phyloP scores from a whole-genome alignment of 1,139 yeast species.

The Geotrichum fermentans region DNA sequence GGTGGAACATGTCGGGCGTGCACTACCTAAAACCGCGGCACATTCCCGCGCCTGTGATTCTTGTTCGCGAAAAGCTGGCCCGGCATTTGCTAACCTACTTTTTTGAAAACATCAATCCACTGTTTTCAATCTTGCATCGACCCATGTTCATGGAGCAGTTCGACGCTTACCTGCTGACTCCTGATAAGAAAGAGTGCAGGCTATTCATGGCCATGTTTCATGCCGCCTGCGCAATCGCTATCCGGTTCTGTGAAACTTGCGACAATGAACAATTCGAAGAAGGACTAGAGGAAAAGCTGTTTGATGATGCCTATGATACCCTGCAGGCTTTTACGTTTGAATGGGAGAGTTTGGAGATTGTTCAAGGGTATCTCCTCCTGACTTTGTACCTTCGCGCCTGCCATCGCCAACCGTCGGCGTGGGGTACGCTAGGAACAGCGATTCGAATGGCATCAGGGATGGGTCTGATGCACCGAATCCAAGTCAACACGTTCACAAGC shows the following conservation, averaged over 20 bases:
- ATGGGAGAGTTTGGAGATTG: conserved; percentile 63
- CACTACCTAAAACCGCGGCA: conserved; percentile 45
- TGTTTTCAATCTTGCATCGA: conserved; percentile 53
- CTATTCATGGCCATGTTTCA: conserved; percentile 52
- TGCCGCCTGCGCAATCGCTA: conserved; percentile 48
- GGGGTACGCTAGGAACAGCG: conserved; percentile 53
- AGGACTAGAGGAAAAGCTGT: conserved; percentile 50
- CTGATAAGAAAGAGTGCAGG: conserved; percentile 32
- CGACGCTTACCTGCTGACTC: conserved; percentile 37
- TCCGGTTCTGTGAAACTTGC: conserved; percentile 51
- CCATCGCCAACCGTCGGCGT: conserved; percentile 55
- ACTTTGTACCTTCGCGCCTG: conserved; percentile 51
- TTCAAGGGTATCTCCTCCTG: conserved; percentile 58
- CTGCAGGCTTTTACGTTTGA: conserved; percentile 52
- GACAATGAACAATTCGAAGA: conserved; percentile 33
- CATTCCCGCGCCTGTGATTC: conserved; percentile 36
- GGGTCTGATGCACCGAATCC: conserved; percentile 44
- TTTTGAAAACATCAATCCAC: conserved; percentile 51
- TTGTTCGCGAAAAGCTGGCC: conserved; percentile 20
- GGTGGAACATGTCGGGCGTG: conserved; percentile 63
- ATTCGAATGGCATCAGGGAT: conserved; percentile 51
- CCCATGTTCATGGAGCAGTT: conserved; percentile 52
- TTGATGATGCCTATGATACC: conserved; percentile 48
- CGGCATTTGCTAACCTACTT: conserved; percentile 42
- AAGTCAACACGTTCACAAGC: conserved; percentile 15